Evolutionary conservation across 2,329 filamentous ascomycete species (phyloP).

Genomic region (Ceratocystis cacaofunesta): DNA sequence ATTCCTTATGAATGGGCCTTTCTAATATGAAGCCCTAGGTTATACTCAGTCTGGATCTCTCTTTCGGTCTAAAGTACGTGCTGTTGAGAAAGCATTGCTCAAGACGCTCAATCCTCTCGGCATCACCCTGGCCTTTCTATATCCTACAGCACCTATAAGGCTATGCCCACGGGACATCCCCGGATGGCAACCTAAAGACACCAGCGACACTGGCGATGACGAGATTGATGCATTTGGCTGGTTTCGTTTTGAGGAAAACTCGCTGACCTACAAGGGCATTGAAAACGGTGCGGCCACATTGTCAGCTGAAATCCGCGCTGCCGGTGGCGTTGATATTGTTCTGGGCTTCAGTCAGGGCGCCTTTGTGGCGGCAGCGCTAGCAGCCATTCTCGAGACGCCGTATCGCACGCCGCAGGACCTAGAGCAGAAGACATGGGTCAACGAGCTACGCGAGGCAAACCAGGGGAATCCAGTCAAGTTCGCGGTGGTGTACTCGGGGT

Average conservation of each 20-base stretch:
- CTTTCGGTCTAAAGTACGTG: conserved; percentile 80
- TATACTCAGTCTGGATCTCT: conserved; percentile 80
- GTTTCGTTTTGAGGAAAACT: conserved; percentile 58
- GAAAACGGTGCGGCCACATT: conserved; percentile 52
- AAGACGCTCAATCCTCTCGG: conserved; percentile 53
- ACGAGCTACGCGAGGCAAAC: conserved; percentile 36
- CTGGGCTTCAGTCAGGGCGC: conserved; percentile 75
- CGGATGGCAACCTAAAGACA: conserved; percentile 40
- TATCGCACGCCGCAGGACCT: conserved; percentile 20
- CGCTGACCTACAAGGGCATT: conserved; percentile 49
- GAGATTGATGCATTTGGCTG: conserved; percentile 59
- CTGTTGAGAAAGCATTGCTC: conserved; percentile 62
- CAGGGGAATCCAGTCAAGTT: conserved; percentile 43
- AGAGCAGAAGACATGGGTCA: conserved; percentile 29
- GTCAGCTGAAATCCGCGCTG: conserved; percentile 44
- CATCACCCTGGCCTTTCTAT: conserved; percentile 42
- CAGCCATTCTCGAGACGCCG: conserved; percentile 51
- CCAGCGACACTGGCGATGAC: conserved; percentile 26
- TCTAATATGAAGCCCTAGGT: conserved; percentile 31
- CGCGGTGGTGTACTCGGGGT: conserved; percentile 63
- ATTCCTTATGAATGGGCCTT: background rate
- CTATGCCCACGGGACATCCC: conserved; percentile 54
- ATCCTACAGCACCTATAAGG: conserved; percentile 53
- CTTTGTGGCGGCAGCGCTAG: conserved; percentile 55
- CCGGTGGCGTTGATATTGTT: conserved; percentile 60